Percentiles rank a stretch among this genome's conserved stretches.
phyloP scores from a whole-genome alignment of 78 protist genomes.

The Dictyostelium brefeldianum region DNA sequence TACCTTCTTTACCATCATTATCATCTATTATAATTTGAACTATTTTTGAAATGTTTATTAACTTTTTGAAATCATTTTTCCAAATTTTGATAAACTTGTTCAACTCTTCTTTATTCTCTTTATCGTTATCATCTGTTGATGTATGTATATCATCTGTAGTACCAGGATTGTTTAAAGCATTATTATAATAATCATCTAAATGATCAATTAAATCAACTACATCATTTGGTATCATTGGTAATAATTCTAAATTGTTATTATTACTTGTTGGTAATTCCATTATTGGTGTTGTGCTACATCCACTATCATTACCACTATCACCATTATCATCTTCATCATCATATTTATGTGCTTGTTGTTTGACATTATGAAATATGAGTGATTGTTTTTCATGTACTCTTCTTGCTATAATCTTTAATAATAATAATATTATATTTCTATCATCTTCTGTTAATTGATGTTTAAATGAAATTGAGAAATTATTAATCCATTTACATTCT shows the following conservation, averaged over 20 bases:
- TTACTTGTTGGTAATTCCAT: background rate
- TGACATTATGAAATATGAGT: background rate
- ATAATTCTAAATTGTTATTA: background rate
- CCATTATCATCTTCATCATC: background rate
- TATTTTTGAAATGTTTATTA: background rate
- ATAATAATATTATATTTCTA: conserved; percentile 20
- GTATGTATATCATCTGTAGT: background rate
- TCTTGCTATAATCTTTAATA: conserved; percentile 44
- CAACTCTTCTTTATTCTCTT: background rate
- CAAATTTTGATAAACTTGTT: background rate
- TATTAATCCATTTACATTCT: conserved; percentile 58
- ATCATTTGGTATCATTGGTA: conserved; percentile 32
- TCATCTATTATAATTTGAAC: background rate
- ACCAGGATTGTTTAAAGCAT: background rate
- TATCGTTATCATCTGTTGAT: background rate
- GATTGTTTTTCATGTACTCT: background rate
- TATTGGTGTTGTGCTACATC: background rate
- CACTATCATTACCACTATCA: background rate
- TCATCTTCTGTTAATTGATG: conserved; percentile 69
- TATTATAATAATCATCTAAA: conserved; percentile 34
- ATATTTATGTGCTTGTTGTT: too few relatives aligned
- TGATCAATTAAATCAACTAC: conserved; percentile 62
- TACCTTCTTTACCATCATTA: background rate
- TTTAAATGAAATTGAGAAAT: conserved; percentile 19
- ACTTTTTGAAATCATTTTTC: conserved; percentile 13